Conservation (phyloP, 2,329 filamentous ascomycete species). For the Pseudogymnoascus sp. region DNA sequence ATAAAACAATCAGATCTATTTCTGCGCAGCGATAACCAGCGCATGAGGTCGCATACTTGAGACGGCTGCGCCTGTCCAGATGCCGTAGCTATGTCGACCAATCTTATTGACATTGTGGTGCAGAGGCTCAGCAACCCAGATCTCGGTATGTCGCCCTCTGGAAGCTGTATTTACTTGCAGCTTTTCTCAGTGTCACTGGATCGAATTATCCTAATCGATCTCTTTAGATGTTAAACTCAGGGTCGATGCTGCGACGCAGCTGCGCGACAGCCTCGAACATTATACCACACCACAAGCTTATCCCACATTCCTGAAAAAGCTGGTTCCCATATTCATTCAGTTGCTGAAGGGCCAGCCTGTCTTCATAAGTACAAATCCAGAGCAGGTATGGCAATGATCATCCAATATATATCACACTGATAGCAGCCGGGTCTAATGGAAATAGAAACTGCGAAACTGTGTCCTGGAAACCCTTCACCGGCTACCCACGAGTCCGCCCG, state of each 20-base stretch:
- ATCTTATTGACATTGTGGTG: constrained; percentile 55
- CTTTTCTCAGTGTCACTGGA: constrained; percentile 13
- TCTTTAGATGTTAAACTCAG: constrained; percentile 69
- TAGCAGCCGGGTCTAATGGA: neutral
- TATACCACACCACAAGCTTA: constrained; percentile 76
- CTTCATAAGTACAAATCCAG: constrained; percentile 81
- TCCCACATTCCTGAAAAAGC: constrained; percentile 69
- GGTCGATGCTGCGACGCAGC: constrained; percentile 71
- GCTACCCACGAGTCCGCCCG: constrained; percentile 63
- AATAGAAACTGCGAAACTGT: constrained; percentile 79
- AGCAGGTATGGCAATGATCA: constrained; percentile 57
- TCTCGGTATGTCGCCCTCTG: constrained; percentile 18
- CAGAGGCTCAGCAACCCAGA: constrained; percentile 49
- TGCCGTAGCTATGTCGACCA: constrained; percentile 37
- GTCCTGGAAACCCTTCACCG: constrained; percentile 92
- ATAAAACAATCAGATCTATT: neutral
- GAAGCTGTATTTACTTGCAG: neutral
- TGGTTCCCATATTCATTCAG: constrained; percentile 83
- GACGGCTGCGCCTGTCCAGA: constrained; percentile 7
- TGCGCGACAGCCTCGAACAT: constrained; percentile 87
- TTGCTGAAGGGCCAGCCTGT: constrained; percentile 80
- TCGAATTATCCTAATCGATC: constrained; percentile 9
- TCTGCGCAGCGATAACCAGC: neutral
- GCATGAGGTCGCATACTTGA: constrained; percentile 9
- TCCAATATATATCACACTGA: constrained; percentile 10